Base-by-base conservation (phyloP, 768 basidiomycete species). In the Naganishia vaughanmartiniae region DNA sequence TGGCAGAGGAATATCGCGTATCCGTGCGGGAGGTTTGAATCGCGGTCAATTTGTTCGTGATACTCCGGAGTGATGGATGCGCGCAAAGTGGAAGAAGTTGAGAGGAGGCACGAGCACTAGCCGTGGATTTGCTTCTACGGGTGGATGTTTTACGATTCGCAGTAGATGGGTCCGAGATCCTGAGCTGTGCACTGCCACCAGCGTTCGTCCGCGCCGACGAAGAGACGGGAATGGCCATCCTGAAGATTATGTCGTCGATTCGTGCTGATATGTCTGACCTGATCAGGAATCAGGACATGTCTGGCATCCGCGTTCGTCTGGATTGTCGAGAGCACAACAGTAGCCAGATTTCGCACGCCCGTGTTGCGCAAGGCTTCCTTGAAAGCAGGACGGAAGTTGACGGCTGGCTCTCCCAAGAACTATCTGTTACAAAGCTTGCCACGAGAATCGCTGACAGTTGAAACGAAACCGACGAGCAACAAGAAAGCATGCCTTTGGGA, bases 31-130 rank as follows among this genome's bases (percentile, higher is more conserved):
- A n/a, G 12, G 42, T 36, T 30, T 63, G 60, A 15, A 63, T 63
- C 17, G 60, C 36, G 24, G 60, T 63, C n/a, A 63, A 26, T 30
- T 63, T 63, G 42, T 63, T 45, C 1, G 60, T 63, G 39, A 63
- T 63, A 15, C 33, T 30, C 24, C 42, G 4, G n/a, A 63, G 39
- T 30, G 60, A 63, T 26, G 60, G 39, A 46, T 63, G 36, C 24
- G 60, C 60, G 39, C 60, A 63, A 26, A 63, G 60, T 21, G 60
- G 39, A 15, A 63, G 33, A 15, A 26, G 1, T 26, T 63, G 60
- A 26, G 60, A 63, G 60, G 39, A 42, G 60, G 3, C 39, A 19
- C 60, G 60, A 11, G 39, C 24, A 14, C 21, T 36, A 19, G 34
- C 30, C n/a, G 17, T 15, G 24, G 60, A 46, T 28, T 63, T 63